Base-by-base conservation (phyloP, 2,329 filamentous ascomycete species). In the Penicillium sp. region DNA sequence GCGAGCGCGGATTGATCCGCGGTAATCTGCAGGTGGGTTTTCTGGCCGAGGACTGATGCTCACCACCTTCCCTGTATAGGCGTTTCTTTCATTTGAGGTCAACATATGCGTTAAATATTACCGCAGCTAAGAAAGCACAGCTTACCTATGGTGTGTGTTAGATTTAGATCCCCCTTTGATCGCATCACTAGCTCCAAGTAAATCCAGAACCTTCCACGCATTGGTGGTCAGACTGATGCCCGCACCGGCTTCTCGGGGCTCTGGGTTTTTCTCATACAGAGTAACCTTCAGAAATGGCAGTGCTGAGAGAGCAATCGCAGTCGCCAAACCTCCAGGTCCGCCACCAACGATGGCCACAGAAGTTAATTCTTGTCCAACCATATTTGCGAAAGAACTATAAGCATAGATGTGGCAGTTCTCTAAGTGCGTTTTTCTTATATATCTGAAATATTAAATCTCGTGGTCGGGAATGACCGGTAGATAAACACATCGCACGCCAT, bases 171-270 rank as follows among this genome's bases (percentile, higher is more conserved):
- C 73, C 4, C 73, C 74, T 31, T 64, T 75, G 1, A 76, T 66
- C 11, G 56, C 59, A 42, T 76, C 69, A 4, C 73, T 76, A 2
- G 74, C 77, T 10, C 77, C 78, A 3, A 81, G 68, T 28, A 80
- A 60, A 43, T 77, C 76, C 16, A 82, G 64, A 5, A 80, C 75
- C 42, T 72, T 77, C 79, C 78, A 81, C 14, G 73, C 74, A 61
- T 81, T 80, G 8, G 73, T 67, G 1, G 74, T 73, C 16, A 81
- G 75, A 43, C 71, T 75, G 52, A 81, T 79, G 0, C 78, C 79
- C 0, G 78, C 78, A 0, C 79, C 78, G 5, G 79, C 74, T 59
- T 81, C 78, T 31, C 77, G 66, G n/a, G 81, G 63, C 17, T 75
- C 67, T 7, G 59, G 68, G 1, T 77, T 77, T 53, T 80, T 73